Percentiles rank a stretch among this genome's conserved stretches.
phyloP scores from a whole-genome alignment of 768 basidiomycete genomes.

The Cystobasidium onofrii region DNA sequence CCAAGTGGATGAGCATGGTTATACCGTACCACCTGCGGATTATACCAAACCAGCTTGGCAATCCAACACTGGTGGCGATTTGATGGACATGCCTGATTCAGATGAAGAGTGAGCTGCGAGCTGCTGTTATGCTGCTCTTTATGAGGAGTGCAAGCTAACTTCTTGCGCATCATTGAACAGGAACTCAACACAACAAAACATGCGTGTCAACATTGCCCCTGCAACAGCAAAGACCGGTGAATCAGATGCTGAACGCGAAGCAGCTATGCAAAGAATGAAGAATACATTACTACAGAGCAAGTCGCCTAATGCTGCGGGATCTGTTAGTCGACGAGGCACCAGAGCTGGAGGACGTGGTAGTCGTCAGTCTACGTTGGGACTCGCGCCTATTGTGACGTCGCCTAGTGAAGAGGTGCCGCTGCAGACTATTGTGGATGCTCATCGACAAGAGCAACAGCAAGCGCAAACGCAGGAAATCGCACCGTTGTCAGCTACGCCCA shows the following conservation, averaged over 20 bases:
- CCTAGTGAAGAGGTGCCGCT: slow-evolving; percentile 13
- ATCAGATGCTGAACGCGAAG: slow-evolving; percentile 45
- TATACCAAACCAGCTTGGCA: slow-evolving; percentile 47
- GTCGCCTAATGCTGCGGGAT: slow-evolving; percentile 40
- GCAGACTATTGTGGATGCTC: neutral
- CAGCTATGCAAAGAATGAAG: slow-evolving; percentile 45
- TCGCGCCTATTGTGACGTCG: slow-evolving; percentile 13
- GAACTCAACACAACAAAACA: slow-evolving; percentile 24
- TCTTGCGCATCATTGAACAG: neutral
- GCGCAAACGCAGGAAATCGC: neutral
- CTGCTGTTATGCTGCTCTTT: too few relatives aligned
- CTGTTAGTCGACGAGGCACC: slow-evolving; percentile 42
- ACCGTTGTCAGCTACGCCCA: neutral
- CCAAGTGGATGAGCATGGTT: slow-evolving; percentile 47
- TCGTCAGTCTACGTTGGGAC: slow-evolving; percentile 45
- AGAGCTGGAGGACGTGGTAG: slow-evolving; percentile 46
- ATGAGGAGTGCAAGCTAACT: too few relatives aligned
- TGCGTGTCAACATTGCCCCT: slow-evolving; percentile 43
- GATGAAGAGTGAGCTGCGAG: slow-evolving; percentile 33
- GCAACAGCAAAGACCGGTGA: slow-evolving; percentile 45
- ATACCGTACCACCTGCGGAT: slow-evolving; percentile 47
- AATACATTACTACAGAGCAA: slow-evolving; percentile 43
- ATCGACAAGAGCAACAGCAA: slow-evolving; percentile 15
- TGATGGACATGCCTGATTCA: slow-evolving; percentile 42
- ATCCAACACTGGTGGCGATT: neutral